These are phyloP conservation scores for Mallotus repandus DNA, from an alignment of 441 rosid genomes.

Conservation along the genomic window DNA sequence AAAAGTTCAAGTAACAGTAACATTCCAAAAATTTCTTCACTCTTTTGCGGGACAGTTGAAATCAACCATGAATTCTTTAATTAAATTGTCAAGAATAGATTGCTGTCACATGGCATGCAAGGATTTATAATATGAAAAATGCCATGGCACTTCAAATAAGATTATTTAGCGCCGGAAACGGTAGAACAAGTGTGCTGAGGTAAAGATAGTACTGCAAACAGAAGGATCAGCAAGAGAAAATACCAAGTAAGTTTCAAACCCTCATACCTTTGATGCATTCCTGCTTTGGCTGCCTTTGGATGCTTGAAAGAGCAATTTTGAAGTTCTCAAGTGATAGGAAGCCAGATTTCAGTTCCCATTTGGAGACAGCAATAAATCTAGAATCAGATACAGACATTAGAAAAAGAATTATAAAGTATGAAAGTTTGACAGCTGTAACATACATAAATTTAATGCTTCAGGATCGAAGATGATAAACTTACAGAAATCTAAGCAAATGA, in stretches of 20 bases:
- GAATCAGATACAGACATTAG: slow-evolving; percentile 32
- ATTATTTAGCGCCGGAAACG: not conserved
- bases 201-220: not conserved
- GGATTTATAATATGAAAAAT: not conserved
- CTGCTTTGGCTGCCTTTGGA: slow-evolving; percentile 74
- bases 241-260: not conserved
- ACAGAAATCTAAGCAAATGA: slow-evolving; percentile 71
- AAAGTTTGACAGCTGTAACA: slow-evolving; percentile 16
- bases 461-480: slow-evolving; percentile 39
- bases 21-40: not conserved
- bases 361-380: slow-evolving; percentile 76
- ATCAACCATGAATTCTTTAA: not conserved
- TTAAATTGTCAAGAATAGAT: not conserved
- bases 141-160: not conserved
- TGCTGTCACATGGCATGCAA: not conserved
- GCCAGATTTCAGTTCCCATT: slow-evolving; percentile 65
- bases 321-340: slow-evolving; percentile 79
- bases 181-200: too few species aligned
- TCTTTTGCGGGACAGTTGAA: not conserved
- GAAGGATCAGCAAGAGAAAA: not conserved
- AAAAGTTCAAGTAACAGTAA: not conserved
- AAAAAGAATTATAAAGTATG: slow-evolving; percentile 17
- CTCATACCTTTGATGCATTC: slow-evolving; percentile 73
- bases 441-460: slow-evolving; percentile 19
- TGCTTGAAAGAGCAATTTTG: slow-evolving; percentile 62